Evolutionary conservation across 2,329 filamentous ascomycete genomes (phyloP), one percentile per base, ranked within the genome.

Genomic region (Calcarisporium arbuscula): DNA sequence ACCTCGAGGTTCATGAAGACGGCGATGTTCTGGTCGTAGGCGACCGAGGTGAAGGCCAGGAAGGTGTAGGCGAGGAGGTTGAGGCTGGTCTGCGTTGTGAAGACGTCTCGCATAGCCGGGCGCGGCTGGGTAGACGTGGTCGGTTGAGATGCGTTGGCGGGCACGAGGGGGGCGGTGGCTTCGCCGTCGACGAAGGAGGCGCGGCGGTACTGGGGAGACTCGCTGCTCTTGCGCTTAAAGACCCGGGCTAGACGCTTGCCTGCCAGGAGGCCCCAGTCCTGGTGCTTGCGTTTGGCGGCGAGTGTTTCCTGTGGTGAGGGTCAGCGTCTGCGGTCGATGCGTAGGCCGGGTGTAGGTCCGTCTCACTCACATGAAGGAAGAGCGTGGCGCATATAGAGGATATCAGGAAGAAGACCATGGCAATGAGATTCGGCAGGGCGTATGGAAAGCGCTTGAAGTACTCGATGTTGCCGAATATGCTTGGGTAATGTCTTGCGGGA

Each of bases 21-120:
- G 4, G 88, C 85, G 2, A 96, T 74, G 3, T 90, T 70, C 52
- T 94, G 88, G 58, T 96, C 90, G 52, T 80, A 95, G 1, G 86
- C 80, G 25, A 94, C 78, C 0, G 78, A 80, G 58, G 95, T 88
- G 31, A 94, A 71, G 1, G 87, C 84, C 14, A 96, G 69, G 32
- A 92, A 68, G 2, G 82, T 82, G 58, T 96, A 95, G 1, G 81
- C 72, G 3, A 85, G 42, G 2, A 96, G 68, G 44, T 89, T 85
- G 36, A 92, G 68, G 20, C 73, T 69, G 1, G 85, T 85, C 57
- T 94, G 86, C 1, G 67, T 68, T 0, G 78, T 82, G 47, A 94
- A 80, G 6, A 92, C 80, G 41, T 87, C 77, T 9, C 55, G 58
- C 53, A 81, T 71, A 8, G 62, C 64, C 0, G 61, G 57, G 25